Percentiles rank a stretch among this genome's conserved stretches.
Evolutionary conservation across 768 basidiomycete species (phyloP).

Genomic region (Mycena kentingensis): DNA sequence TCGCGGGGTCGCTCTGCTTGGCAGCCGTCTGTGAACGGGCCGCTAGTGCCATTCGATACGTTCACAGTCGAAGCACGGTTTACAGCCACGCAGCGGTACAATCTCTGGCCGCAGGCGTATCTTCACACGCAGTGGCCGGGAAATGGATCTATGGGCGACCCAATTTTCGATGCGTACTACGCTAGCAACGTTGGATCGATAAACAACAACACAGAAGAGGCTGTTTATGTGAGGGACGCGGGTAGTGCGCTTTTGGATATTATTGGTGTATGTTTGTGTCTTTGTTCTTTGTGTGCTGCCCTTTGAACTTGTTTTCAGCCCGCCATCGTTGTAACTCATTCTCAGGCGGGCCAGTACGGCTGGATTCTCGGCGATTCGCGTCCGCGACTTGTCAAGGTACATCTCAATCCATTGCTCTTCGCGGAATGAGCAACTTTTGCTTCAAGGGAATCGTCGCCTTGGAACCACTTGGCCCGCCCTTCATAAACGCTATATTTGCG

Average conservation of each 20-base stretch:
- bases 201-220: conserved; percentile 18
- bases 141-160: conserved; percentile 34
- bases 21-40: conserved; percentile 35
- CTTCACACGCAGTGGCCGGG: conserved; percentile 16
- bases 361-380: conserved; percentile 40
- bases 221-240: conserved; percentile 34
- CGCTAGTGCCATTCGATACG: conserved; percentile 21
- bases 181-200: conserved; percentile 32
- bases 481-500: conserved; percentile 32
- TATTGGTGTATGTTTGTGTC: conserved; percentile 35
- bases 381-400: conserved; percentile 33
- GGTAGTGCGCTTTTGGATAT: conserved; percentile 35
- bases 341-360: conserved; percentile 38
- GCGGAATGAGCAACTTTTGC: neutral
- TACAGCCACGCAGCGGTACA: conserved; percentile 33
- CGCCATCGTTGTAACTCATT: conserved; percentile 38
- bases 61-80: conserved; percentile 32
- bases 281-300: neutral
- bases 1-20: conserved; percentile 39
- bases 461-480: conserved; percentile 41
- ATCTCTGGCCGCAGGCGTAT: conserved; percentile 39
- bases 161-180: conserved; percentile 35
- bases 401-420: neutral
- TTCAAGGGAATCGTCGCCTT: conserved; percentile 37
- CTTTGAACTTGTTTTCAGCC: conserved; percentile 27